A percentile compares a stretch with the other conserved stretches of the same genome.
These are phyloP conservation scores for Fonsecaea pedrosoi DNA, from an alignment of 2,329 filamentous ascomycete species.

Conservation along the genomic window DNA sequence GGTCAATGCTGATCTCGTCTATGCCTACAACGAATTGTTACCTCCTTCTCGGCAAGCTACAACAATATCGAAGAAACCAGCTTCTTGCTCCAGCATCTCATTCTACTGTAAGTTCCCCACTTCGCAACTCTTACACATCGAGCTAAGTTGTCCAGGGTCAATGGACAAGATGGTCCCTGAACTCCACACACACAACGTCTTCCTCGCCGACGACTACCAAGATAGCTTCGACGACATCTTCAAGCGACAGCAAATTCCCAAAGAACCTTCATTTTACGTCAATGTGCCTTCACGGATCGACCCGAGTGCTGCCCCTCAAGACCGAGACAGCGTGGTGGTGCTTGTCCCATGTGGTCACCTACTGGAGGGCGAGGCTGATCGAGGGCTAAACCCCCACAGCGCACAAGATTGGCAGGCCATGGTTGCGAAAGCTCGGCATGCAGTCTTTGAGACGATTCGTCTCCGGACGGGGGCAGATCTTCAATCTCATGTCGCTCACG, in stretches of 20 bases:
- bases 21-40: conserved; percentile 74
- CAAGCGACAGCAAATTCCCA: conserved; percentile 69
- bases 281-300: conserved; percentile 77
- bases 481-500: conserved; percentile 60
- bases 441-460: conserved; percentile 67
- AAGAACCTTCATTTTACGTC: conserved; percentile 76
- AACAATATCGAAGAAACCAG: conserved; percentile 45
- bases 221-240: conserved; percentile 80
- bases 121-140: neutral
- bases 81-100: conserved; percentile 73
- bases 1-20: conserved; percentile 76
- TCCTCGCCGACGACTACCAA: conserved; percentile 74
- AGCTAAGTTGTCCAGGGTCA: conserved; percentile 53
- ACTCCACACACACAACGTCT: conserved; percentile 76
- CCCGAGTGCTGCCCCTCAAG: conserved; percentile 68
- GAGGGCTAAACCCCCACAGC: conserved; percentile 40
- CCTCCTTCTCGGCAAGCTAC: conserved; percentile 56
- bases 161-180: conserved; percentile 66
- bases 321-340: conserved; percentile 70
- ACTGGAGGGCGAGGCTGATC: conserved; percentile 45
- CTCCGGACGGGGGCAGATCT: conserved; percentile 65
- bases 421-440: conserved; percentile 63
- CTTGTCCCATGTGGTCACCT: conserved; percentile 76
- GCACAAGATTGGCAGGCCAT: conserved; percentile 68
- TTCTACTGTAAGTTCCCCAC: conserved; percentile 66